These are phyloP conservation scores for Tolypocladium ophioglossoides DNA, from an alignment of 2,329 filamentous ascomycete species.

Conservation along the genomic window DNA sequence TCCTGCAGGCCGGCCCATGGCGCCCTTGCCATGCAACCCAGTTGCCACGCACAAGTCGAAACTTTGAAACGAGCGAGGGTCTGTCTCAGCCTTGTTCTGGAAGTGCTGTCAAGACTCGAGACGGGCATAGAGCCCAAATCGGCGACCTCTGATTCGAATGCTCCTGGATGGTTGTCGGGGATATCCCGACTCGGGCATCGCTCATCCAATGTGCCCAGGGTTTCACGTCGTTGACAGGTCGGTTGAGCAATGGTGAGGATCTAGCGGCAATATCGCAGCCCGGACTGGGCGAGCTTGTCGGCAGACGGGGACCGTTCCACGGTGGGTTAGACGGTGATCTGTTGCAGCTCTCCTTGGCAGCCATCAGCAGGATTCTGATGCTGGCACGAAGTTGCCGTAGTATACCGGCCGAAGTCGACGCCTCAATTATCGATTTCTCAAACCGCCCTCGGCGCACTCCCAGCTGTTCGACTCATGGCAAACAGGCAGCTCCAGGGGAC, in stretches of 20 bases:
- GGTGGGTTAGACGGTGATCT: neutral
- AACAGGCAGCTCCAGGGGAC: neutral
- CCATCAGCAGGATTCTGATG: neutral
- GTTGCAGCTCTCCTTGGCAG: neutral
- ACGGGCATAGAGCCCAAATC: neutral
- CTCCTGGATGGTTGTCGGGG: slow-evolving; percentile 1
- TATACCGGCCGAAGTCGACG: neutral
- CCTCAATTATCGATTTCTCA: neutral
- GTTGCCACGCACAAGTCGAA: slow-evolving; percentile 3
- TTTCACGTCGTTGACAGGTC: neutral
- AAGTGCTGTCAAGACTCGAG: neutral
- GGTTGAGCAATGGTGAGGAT: neutral
- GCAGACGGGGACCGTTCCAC: neutral
- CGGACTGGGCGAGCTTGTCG: neutral
- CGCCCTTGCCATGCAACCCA: neutral
- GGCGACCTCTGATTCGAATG: slow-evolving; percentile 1
- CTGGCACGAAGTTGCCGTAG: neutral
- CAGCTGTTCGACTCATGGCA: neutral
- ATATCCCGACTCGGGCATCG: neutral
- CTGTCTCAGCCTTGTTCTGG: slow-evolving; percentile 1
- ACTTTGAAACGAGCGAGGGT: slow-evolving; percentile 6
- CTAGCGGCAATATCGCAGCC: neutral
- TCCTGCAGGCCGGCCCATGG: neutral
- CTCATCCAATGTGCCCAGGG: slow-evolving; percentile 1
- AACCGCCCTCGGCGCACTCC: neutral